These are phyloP conservation scores for Neonectria sp. DNA, from an alignment of 2,329 filamentous ascomycete genomes.

Conservation along the genomic window DNA sequence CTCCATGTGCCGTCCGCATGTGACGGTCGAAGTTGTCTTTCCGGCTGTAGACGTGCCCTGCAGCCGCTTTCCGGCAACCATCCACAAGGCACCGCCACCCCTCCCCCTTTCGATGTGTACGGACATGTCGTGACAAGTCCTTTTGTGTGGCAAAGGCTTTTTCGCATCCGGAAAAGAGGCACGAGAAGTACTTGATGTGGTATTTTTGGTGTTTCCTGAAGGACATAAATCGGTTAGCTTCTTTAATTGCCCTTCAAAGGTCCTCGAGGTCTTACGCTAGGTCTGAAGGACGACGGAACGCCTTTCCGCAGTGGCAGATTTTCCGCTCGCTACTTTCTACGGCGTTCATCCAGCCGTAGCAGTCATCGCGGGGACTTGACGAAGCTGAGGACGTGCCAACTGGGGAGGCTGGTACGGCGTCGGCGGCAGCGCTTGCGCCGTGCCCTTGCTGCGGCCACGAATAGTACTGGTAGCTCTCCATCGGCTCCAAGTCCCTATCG, in stretches of 20 bases:
- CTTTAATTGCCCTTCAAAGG: background rate
- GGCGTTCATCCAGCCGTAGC: conserved; percentile 31
- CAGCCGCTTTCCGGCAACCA: conserved; percentile 46
- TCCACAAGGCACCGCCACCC: conserved; percentile 46
- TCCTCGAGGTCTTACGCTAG: conserved; percentile 40
- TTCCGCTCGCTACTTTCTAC: conserved; percentile 35
- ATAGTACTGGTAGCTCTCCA: conserved; percentile 3
- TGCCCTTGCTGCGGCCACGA: conserved; percentile 10
- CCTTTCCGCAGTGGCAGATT: conserved; percentile 45
- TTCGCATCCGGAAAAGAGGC: conserved; percentile 44
- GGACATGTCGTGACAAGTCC: conserved; percentile 45
- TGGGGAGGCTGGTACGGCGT: conserved; percentile 29
- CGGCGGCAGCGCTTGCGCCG: conserved; percentile 1
- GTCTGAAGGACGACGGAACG: conserved; percentile 46
- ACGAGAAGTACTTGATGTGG: conserved; percentile 48
- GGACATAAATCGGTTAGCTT: conserved; percentile 18
- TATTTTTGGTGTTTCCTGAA: conserved; percentile 49
- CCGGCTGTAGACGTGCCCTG: conserved; percentile 47
- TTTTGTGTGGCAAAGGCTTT: conserved; percentile 48
- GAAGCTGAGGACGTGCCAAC: conserved; percentile 39
- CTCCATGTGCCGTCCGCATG: conserved; percentile 48
- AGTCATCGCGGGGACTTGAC: conserved; percentile 41
- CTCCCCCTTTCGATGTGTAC: conserved; percentile 47
- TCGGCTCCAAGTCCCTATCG: background rate
- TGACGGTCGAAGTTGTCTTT: conserved; percentile 49